phyloP scores from a whole-genome alignment of 768 basidiomycete genomes.

The Mycena metata region DNA sequence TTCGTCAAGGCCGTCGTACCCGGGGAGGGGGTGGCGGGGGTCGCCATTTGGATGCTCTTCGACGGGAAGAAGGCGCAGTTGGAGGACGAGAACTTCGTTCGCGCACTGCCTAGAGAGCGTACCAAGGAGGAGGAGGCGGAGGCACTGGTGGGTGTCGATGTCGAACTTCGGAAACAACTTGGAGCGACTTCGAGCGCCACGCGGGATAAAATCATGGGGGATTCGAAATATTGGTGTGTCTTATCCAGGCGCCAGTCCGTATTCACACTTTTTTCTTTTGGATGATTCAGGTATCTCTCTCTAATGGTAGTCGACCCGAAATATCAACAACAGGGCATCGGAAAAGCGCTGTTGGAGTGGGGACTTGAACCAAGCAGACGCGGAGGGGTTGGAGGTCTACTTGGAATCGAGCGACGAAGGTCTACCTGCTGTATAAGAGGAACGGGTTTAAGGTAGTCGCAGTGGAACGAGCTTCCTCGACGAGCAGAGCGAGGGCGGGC shows the following conservation, averaged over 20 bases:
- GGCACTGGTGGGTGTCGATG: not conserved
- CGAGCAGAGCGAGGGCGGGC: slow-evolving; percentile 7
- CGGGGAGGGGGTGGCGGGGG: not conserved
- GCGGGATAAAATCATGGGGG: slow-evolving; percentile 13
- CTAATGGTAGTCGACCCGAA: slow-evolving; percentile 12
- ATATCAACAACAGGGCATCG: slow-evolving; percentile 8
- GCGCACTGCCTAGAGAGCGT: not conserved
- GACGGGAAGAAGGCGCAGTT: not conserved
- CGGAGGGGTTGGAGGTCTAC: slow-evolving; percentile 8
- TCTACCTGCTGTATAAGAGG: slow-evolving; percentile 9
- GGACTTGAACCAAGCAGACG: slow-evolving; percentile 13
- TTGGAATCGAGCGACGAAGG: slow-evolving; percentile 19
- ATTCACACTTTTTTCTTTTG: no score
- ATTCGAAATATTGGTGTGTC: slow-evolving; percentile 20
- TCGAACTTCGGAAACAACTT: not conserved
- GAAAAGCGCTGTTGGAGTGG: slow-evolving; percentile 12
- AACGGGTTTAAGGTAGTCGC: slow-evolving; percentile 9
- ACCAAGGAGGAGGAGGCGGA: slow-evolving; percentile 13
- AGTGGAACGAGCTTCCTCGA: slow-evolving; percentile 15
- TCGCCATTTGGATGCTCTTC: slow-evolving; percentile 15
- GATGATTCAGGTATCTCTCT: not conserved
- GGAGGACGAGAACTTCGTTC: not conserved
- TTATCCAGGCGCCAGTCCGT: no score
- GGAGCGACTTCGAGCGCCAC: not conserved
- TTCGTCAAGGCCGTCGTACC: slow-evolving; percentile 17